These are phyloP conservation scores for Nannizziopsis barbatae DNA, from an alignment of 2,329 filamentous ascomycete species.

Conservation along the genomic window DNA sequence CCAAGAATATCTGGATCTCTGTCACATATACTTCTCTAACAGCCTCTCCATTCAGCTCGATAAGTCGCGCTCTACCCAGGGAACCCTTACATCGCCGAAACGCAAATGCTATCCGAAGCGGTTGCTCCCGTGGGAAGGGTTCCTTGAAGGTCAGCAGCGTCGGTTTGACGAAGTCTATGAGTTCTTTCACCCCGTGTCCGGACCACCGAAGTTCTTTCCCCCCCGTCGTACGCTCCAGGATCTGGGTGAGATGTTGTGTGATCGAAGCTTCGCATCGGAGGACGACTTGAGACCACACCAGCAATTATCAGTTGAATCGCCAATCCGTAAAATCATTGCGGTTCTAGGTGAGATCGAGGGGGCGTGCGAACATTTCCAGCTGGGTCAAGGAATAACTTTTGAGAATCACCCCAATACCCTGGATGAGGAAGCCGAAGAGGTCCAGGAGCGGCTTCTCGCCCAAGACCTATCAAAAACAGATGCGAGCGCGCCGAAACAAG, in stretches of 20 bases:
- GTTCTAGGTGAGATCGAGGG: not conserved
- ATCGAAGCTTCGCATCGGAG: not conserved
- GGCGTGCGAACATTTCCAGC: not conserved
- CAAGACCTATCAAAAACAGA: not conserved
- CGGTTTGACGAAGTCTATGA: not conserved
- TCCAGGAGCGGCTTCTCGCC: not conserved
- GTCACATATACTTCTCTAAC: not conserved
- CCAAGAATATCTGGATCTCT: not conserved
- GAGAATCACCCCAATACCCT: conserved; percentile 1
- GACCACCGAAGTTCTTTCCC: not conserved
- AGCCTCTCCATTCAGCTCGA: not conserved
- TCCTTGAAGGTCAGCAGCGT: not conserved
- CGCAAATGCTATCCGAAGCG: not conserved
- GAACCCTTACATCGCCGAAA: not conserved
- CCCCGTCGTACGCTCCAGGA: not conserved
- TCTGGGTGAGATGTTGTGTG: not conserved
- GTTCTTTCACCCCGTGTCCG: not conserved
- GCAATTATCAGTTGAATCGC: not conserved
- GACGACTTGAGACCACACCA: conserved; percentile 4
- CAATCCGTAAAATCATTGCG: not conserved
- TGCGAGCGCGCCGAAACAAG: not conserved
- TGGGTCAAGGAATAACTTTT: not conserved
- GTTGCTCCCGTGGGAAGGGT: not conserved
- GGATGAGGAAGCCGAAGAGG: conserved; percentile 3
- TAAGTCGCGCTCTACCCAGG: not conserved